A percentile compares a stretch with the other conserved stretches of the same genome.
Conservation (phyloP, 441 rosid genomes). For the Eutrema salsugineum region DNA sequence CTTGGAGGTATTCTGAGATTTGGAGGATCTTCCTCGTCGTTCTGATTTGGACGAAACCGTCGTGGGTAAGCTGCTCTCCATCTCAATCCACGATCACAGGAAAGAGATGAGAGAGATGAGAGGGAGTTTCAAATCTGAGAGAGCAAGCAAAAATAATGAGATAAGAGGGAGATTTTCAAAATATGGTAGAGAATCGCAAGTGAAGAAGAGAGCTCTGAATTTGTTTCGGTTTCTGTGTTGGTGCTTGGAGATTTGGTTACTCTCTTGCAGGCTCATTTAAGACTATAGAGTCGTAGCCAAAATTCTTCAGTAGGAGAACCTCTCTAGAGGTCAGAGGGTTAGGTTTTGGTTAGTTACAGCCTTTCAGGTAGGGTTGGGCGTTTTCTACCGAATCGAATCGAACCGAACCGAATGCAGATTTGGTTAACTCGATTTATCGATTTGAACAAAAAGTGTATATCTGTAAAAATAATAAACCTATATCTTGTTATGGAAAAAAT, state of each 20-base stretch:
- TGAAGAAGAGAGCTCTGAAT: not conserved
- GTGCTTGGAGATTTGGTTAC: not conserved
- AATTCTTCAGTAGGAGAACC: not conserved
- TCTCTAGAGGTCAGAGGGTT: not conserved
- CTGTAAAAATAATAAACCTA: too few species aligned
- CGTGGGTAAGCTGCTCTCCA: slow-evolving; percentile 64
- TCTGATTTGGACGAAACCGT: slow-evolving; percentile 45
- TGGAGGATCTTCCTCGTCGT: slow-evolving; percentile 77
- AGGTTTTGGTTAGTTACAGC: not conserved
- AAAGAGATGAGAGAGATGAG: not conserved
- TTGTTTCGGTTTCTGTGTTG: not conserved
- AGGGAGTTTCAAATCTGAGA: not conserved
- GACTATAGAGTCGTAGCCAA: not conserved
- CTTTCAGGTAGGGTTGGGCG: too few species aligned
- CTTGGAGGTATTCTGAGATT: slow-evolving; percentile 56
- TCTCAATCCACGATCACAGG: slow-evolving; percentile 23
- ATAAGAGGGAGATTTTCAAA: not conserved
- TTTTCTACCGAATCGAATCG: too few species aligned
- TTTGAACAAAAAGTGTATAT: too few species aligned
- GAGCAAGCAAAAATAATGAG: not conserved
- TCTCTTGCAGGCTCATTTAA: not conserved
- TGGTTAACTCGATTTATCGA: too few species aligned
- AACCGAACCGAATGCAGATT: too few species aligned
- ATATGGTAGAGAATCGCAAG: not conserved
- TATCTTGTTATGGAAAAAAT: too few species aligned